A percentile compares a stretch with the other conserved stretches of the same genome.
Evolutionary conservation across 371 early-diverging fungal genomes (phyloP).

Genomic region (Actinomucor elegans): DNA sequence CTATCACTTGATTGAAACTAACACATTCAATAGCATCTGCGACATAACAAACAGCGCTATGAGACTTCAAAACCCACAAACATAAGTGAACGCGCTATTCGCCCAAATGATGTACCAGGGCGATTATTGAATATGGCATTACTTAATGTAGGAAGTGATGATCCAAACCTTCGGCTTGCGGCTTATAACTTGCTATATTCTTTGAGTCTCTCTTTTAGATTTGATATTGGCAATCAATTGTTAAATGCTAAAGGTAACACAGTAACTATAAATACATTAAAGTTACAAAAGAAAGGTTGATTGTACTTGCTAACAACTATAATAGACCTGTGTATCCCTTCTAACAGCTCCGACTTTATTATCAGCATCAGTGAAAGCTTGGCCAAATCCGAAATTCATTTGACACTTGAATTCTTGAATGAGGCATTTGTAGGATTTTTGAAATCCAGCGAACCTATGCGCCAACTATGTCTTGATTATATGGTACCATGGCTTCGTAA

Average conservation of each 20-base stretch:
- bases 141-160: constrained; percentile 80
- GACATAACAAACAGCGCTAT: constrained; percentile 70
- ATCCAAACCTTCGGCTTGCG: constrained; percentile 75
- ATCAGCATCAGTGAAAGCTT: constrained; percentile 76
- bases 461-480: constrained; percentile 85
- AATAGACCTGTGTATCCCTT: constrained; percentile 83
- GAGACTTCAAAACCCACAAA: constrained; percentile 64
- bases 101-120: constrained; percentile 90
- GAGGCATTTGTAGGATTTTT: constrained; percentile 85
- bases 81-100: constrained; percentile 70
- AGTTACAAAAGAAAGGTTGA: not conserved
- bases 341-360: constrained; percentile 84
- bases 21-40: constrained; percentile 41
- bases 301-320: not conserved
- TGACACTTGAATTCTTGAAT: constrained; percentile 87
- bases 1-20: constrained; percentile 16
- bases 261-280: not conserved
- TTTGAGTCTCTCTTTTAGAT: constrained; percentile 73
- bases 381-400: constrained; percentile 71
- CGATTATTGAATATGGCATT: constrained; percentile 90
- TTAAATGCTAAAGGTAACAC: constrained; percentile 70
- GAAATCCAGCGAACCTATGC: constrained; percentile 67
- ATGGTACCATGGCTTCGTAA: constrained; percentile 90
- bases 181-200: constrained; percentile 88
- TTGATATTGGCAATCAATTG: constrained; percentile 82